A percentile compares a stretch with the other conserved stretches of the same genome.
These are phyloP conservation scores for Talaromyces amestolkiae DNA, from an alignment of 2,329 filamentous ascomycete species.

Conservation along the genomic window DNA sequence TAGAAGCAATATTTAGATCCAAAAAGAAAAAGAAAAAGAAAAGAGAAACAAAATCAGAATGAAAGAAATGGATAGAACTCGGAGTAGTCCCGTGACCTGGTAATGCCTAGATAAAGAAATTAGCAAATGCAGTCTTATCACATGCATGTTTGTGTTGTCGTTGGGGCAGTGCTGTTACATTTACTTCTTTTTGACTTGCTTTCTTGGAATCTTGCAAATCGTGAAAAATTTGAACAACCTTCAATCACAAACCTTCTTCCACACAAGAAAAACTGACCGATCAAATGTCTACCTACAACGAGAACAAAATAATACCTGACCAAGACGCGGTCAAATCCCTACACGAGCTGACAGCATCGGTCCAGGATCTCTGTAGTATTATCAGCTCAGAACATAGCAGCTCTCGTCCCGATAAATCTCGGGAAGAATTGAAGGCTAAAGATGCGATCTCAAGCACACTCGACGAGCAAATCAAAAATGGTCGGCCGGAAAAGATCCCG, in stretches of 20 bases:
- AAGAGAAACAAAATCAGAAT: neutral
- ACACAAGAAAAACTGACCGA: neutral
- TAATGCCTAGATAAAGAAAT: neutral
- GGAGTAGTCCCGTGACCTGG: neutral
- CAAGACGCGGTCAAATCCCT: slow-evolving; percentile 12
- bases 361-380: neutral
- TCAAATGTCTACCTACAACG: neutral
- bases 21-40: too few relatives aligned
- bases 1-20: neutral
- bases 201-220: neutral
- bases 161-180: neutral
- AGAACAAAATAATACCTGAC: neutral
- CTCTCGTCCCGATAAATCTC: neutral
- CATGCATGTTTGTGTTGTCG: neutral
- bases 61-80: neutral
- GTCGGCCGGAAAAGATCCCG: neutral
- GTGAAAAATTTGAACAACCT: neutral
- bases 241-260: neutral
- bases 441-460: neutral
- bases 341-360: slow-evolving; percentile 9
- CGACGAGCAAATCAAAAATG: neutral
- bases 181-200: neutral
- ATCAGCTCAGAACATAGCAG: neutral
- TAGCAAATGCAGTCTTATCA: neutral
- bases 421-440: neutral